Base-by-base conservation (phyloP, 345 rosid genomes). In the Microthlaspi erraticum region DNA sequence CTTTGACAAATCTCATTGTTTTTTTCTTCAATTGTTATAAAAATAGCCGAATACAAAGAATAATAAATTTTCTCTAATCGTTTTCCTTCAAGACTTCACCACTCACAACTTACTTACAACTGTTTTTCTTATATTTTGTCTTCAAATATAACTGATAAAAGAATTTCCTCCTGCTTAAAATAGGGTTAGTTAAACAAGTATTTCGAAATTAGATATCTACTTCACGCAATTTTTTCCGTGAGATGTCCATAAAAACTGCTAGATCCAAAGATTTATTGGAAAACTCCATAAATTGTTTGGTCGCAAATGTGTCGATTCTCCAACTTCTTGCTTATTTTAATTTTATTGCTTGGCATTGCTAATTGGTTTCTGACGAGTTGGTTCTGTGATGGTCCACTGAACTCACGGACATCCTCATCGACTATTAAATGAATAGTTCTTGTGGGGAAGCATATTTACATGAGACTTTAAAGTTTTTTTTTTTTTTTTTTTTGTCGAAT, bases 311-410 rank as follows among this genome's bases (percentile, higher is more conserved):
- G 52, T 62, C 31, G 56, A 54, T 62, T 54, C 37, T 63, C 18
- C 19, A 44, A 45, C 43, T 36, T 64, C 7, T 46, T 45, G 26
- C 7, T 23, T 18, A 3, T 37, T 36, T 34, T 8, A 20, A 36
- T 6, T 10, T 53, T 53, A 26, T 26, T 23, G 34, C 17, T 63
- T 53, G 39, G 76, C 49, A 52, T 62, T 62, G 62, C 55, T 55
- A 50, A 61, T 31, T 52, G 54, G 26, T 71, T 60, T 70, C 58
- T 48, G 32, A 48, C 9, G 57, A 59, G 18, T 60, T 50, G 2
- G 48, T 62, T 71, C 19, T 62, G 45, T 63, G 20, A 56, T 72
- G 70, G 76, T 54, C 76, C 76, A 72, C 71, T 42, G 34, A 38
- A 64, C 58, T 55, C 70, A 72, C 70, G 58, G 76, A 56, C 50